Base-by-base conservation (phyloP, 2,329 filamentous ascomycete genomes). In the Alternaria sp. region DNA sequence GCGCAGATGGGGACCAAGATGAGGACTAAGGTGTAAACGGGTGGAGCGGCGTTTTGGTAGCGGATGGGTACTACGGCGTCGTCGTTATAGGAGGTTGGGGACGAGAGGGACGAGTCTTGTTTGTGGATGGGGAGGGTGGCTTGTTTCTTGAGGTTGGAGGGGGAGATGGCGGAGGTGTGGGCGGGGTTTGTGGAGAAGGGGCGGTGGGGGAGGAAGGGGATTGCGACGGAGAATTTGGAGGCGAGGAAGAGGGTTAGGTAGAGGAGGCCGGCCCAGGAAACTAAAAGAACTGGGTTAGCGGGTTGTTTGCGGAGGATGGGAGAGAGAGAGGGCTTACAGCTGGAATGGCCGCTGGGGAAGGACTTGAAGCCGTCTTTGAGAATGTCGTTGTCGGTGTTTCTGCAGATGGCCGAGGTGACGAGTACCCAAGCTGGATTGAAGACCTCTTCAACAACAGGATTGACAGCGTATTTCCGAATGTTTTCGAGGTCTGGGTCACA, bases 201-300 rank as follows among this genome's bases (percentile, higher is more conserved):
- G 12, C 82, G 81, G 0, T 84, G 84, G 7, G 86, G 84, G 10
- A 92, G 86, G 77, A 90, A 92, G 2, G 92, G 92, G 30, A 93
- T 85, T 10, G 88, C 90, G 65, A 94, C 89, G 63, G 89, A 87
- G 73, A 95, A 92, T 78, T 94, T 95, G 80, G 90, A 92, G 69
- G 92, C 93, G 21, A 98, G 86, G 84, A 94, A 97, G 55, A 98
- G 87, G 2, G 91, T 91, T 15, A 97, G 87, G 78, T 97, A 97
- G 57, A 94, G 87, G 56, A 97, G 83, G 1, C 94, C 94, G 11
- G 90, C 90, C 71, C 92, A 93, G 5, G 92, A 87, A 65, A 91
- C 86, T 87, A 20, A 23, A 3, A 37, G 5, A 5, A 5, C 8
- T 45, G 44, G 50, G 25, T 60, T 49, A 54, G 58, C 12, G 30